phyloP scores from a whole-genome alignment of 228 moss, liverwort and hornwort genomes.

The Sphagnum magellanicum region DNA sequence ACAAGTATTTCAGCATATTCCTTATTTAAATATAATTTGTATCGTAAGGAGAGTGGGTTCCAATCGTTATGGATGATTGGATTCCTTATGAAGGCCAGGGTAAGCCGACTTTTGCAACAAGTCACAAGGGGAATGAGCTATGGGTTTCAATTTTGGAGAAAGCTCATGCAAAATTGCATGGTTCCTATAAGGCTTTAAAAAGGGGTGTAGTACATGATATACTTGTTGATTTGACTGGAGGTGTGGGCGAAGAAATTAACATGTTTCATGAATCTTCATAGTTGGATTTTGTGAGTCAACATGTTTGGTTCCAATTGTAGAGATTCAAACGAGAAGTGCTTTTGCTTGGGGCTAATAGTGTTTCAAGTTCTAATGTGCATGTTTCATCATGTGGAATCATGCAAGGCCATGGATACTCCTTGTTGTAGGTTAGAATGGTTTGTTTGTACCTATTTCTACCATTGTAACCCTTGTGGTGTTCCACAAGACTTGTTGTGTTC shows the following conservation, averaged over 20 bases:
- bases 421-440: constrained; percentile 53
- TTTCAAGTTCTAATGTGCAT: constrained; percentile 95
- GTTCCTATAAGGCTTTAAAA: constrained; percentile 92
- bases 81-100: constrained; percentile 92
- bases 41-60: constrained; percentile 94
- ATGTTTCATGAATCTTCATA: constrained; percentile 75
- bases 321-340: constrained; percentile 99
- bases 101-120: constrained; percentile 95
- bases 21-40: background rate
- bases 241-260: constrained; percentile 97
- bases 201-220: constrained; percentile 96
- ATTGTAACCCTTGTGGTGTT: background rate
- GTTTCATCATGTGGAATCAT: constrained; percentile 92
- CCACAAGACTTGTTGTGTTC: background rate
- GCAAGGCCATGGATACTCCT: constrained; percentile 90
- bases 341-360: constrained; percentile 90
- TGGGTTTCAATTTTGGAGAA: constrained; percentile 99
- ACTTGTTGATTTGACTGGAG: constrained; percentile 93
- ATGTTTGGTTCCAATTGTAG: no score
- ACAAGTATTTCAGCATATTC: background rate
- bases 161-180: constrained; percentile 96
- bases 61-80: constrained; percentile 98
- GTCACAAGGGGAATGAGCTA: constrained; percentile 83
- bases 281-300: constrained; percentile 90
- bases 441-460: background rate